Evolutionary conservation across 768 basidiomycete genomes (phyloP).

Genomic region (Tremella mesenterica): DNA sequence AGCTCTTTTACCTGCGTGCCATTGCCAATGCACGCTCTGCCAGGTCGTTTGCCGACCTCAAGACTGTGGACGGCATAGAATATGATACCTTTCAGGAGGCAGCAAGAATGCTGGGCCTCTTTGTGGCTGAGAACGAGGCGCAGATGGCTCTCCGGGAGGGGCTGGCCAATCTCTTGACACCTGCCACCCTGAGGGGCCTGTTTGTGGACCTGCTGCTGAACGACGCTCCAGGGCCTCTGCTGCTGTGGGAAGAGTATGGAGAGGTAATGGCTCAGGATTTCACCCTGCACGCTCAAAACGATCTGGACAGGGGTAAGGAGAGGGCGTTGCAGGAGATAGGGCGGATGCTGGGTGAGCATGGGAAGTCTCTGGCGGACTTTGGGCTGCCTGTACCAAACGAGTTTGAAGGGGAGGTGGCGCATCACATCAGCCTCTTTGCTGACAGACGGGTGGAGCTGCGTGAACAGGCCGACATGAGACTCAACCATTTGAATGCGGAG

Average conservation of each 20-base stretch:
- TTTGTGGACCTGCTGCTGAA: neutral
- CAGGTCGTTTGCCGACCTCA: neutral
- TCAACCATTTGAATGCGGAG: neutral
- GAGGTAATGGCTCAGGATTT: neutral
- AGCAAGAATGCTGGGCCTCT: neutral
- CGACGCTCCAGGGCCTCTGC: neutral
- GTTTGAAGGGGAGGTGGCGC: neutral
- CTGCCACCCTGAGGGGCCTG: neutral
- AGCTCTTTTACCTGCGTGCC: neutral
- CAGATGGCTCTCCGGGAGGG: neutral
- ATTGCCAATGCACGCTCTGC: neutral
- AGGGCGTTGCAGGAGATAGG: neutral
- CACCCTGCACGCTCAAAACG: neutral
- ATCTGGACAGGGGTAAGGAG: neutral
- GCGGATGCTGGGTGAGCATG: neutral
- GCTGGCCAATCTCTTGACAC: neutral
- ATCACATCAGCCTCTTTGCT: neutral
- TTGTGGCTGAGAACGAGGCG: neutral
- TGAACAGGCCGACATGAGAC: neutral
- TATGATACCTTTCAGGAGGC: neutral
- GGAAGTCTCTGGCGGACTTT: neutral
- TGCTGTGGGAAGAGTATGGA: neutral
- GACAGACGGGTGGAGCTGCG: neutral
- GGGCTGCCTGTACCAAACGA: neutral
- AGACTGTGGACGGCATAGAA: neutral